A percentile compares a stretch with the other conserved stretches of the same genome.
Evolutionary conservation across 768 basidiomycete species (phyloP).

Genomic region (Lentinula detonsa): DNA sequence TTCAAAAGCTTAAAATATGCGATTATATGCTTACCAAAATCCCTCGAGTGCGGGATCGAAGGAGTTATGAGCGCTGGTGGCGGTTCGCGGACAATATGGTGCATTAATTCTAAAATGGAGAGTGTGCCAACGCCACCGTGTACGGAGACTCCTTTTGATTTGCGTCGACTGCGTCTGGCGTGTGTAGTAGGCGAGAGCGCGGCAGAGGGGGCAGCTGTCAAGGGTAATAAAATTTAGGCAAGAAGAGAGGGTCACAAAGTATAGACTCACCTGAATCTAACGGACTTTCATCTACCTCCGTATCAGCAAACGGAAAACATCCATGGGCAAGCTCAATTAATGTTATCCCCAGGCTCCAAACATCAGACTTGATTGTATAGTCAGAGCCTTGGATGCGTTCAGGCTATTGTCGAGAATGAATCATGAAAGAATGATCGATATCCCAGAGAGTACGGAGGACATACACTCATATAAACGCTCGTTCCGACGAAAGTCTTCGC

Average conservation of each 20-base stretch:
- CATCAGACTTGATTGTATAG: slow-evolving; percentile 98
- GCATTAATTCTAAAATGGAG: slow-evolving; percentile 93
- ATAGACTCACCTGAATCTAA: neutral
- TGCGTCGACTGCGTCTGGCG: slow-evolving; percentile 61
- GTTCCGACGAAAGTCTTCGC: slow-evolving; percentile 99
- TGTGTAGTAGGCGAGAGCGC: slow-evolving; percentile 16
- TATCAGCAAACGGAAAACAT: slow-evolving; percentile 95
- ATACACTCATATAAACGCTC: slow-evolving; percentile 98
- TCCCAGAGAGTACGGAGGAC: neutral
- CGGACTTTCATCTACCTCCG: neutral
- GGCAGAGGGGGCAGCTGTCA: neutral
- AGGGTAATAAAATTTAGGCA: neutral
- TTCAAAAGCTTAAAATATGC: neutral
- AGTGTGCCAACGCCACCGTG: slow-evolving; percentile 96
- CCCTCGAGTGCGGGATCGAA: neutral
- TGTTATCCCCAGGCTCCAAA: slow-evolving; percentile 97
- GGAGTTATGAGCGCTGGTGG: slow-evolving; percentile 48
- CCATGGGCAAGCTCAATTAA: slow-evolving; percentile 96
- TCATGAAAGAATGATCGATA: slow-evolving; percentile 22
- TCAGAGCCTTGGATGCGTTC: slow-evolving; percentile 98
- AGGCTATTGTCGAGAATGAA: slow-evolving; percentile 50
- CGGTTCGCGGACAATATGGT: slow-evolving; percentile 98
- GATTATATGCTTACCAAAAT: neutral
- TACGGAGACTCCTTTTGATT: slow-evolving; percentile 87
- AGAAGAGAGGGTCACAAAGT: neutral